These are phyloP conservation scores for Agaricus sinodeliciosus DNA, from an alignment of 768 basidiomycete species.

Conservation along the genomic window DNA sequence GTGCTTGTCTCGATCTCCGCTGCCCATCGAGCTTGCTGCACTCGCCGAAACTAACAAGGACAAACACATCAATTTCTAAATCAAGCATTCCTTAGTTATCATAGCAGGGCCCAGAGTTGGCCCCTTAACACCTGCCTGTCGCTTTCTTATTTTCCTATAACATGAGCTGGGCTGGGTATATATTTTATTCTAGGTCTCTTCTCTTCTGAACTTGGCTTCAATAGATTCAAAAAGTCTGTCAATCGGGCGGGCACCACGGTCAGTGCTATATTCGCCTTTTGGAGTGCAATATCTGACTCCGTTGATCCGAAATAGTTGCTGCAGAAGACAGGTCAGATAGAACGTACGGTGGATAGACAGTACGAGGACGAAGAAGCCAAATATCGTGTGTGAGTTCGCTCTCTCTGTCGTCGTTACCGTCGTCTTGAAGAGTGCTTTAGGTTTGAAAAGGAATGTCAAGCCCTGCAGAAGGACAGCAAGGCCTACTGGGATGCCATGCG, in stretches of 20 bases:
- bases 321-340: conserved; percentile 98
- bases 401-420: background rate
- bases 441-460: conserved; percentile 93
- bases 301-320: conserved; percentile 50
- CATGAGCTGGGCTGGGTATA: conserved; percentile 57
- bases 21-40: conserved; percentile 1
- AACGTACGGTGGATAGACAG: conserved; percentile 90
- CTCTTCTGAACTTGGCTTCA: conserved; percentile 4
- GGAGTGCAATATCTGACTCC: conserved; percentile 10
- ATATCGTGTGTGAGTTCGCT: conserved; percentile 68
- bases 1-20: conserved; percentile 4
- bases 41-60: conserved; percentile 1
- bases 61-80: background rate
- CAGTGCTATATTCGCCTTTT: conserved; percentile 19
- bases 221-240: conserved; percentile 88
- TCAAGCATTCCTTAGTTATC: background rate
- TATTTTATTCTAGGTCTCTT: background rate
- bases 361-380: conserved; percentile 90
- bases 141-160: conserved; percentile 2
- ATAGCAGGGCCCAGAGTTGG: background rate
- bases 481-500: conserved; percentile 92
- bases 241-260: conserved; percentile 90
- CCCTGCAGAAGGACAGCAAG: conserved; percentile 93
- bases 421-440: conserved; percentile 30
- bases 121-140: background rate